Conservation (phyloP, 2,329 filamentous ascomycete species). For the Sporothrix inflata region DNA sequence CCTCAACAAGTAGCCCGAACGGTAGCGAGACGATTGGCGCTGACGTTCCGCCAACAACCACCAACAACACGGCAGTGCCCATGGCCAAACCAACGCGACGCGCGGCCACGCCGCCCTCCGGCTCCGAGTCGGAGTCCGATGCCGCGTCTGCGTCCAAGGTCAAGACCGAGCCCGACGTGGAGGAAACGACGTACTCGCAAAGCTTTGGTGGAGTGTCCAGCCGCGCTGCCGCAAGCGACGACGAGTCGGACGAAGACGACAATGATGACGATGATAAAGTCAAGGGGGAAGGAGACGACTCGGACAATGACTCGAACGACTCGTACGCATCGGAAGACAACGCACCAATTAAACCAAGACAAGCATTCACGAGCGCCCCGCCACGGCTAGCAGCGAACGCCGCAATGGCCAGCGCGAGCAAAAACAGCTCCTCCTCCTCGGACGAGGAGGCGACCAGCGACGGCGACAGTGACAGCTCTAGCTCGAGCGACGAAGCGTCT, state of each 20-base stretch:
- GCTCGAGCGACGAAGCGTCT: not conserved
- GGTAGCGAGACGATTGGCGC: not conserved
- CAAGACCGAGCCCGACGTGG: conserved; percentile 8
- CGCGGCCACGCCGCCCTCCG: conserved; percentile 5
- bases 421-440: not conserved
- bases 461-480: conserved; percentile 6
- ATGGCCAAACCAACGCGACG: conserved; percentile 8
- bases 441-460: not conserved
- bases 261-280: not conserved
- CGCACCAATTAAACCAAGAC: not conserved
- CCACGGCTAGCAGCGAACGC: not conserved
- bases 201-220: not conserved
- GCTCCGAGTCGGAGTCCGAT: conserved; percentile 2
- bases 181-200: not conserved
- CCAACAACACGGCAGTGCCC: not conserved
- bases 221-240: not conserved
- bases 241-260: not conserved
- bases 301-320: not conserved
- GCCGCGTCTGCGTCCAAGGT: not conserved
- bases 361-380: not conserved
- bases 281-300: not conserved
- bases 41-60: not conserved
- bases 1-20: not conserved
- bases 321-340: not conserved
- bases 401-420: not conserved